Evolutionary conservation across 371 early-diverging fungal species (phyloP), one percentile per base, ranked within the genome.

Genomic region (Mortierella sp.): DNA sequence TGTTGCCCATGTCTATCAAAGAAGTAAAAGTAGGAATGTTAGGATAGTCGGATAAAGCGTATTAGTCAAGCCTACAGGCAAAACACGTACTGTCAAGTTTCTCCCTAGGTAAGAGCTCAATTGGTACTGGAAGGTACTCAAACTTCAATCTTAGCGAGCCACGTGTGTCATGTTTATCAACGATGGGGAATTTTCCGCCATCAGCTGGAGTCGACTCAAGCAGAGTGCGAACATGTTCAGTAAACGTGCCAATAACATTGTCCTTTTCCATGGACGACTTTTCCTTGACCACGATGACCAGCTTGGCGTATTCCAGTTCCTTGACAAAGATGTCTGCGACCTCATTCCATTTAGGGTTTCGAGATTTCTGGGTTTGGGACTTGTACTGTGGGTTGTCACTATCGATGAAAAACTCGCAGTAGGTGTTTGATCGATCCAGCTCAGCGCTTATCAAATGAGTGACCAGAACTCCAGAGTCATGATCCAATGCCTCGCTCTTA

Each of bases 241-340:
- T 58, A 41, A 81, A 69, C 36, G 22, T 58, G 6, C 69, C 82
- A 48, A 81, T 48, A 2, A 72, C 38, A 11, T 63, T 63, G 24
- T 81, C 76, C 57, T 81, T 76, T 6, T 81, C 82, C 67, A 76
- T 4, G 0, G 82, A 36, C 9, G 82, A 66, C 52, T 58, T 71
- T 22, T 84, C 72, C 57, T 64, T 87, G 47, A 92, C 63, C 48
- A 86, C 76, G 48, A 92, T 84, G 1, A 85, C 84, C 16, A 92
- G 72, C 57, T 85, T 87, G n/a, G 91, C 87, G 24, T 87, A 89
- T 13, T 89, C 90, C 9, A 87, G 84, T 52, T 92, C 92, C 67
- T 90, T 90, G 40, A 92, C 80, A 69, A 90, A 89, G 0, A 89
- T 88, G 67, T 90, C 89, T 0, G 86, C 79, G 4, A 72, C 43